phyloP scores from a whole-genome alignment of 2,329 filamentous ascomycete genomes.

The Alternaria novae-zelandiae region DNA sequence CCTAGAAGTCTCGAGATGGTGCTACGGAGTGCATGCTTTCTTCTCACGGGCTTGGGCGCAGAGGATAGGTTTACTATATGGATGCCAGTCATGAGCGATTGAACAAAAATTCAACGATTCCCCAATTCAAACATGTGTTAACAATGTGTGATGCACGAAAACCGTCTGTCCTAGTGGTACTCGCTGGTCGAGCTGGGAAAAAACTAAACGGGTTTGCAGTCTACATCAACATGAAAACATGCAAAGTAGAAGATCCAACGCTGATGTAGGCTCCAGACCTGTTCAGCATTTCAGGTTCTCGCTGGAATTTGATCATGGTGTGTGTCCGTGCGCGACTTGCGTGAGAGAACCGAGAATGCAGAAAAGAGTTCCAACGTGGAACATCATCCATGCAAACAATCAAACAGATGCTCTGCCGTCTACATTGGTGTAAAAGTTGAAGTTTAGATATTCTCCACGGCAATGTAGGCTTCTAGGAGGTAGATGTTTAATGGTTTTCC shows the following conservation, averaged over 20 bases:
- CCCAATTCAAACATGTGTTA: conserved; percentile 35
- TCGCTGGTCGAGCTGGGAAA: background rate
- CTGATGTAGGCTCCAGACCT: background rate
- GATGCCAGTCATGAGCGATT: conserved; percentile 42
- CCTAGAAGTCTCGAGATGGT: conserved; percentile 52
- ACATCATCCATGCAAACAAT: too few species aligned
- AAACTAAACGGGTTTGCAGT: background rate
- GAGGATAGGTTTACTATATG: conserved; percentile 44
- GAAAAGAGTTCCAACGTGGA: too few species aligned
- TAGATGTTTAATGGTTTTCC: background rate
- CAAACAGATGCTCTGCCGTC: too few species aligned
- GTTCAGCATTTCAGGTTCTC: background rate
- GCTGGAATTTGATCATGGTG: background rate
- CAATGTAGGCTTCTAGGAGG: background rate
- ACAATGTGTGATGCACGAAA: background rate
- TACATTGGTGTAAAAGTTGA: background rate
- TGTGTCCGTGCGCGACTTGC: background rate
- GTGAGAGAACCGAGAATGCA: too few species aligned
- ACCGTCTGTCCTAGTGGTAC: background rate
- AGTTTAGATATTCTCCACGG: background rate
- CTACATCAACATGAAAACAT: background rate
- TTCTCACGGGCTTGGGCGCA: conserved; percentile 46
- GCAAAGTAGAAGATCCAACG: background rate
- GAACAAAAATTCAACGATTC: conserved; percentile 49
- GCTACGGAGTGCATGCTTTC: conserved; percentile 39